A percentile compares a stretch with the other conserved stretches of the same genome.
phyloP scores from a whole-genome alignment of 139 green algal species.

The Micractinium sp. region DNA sequence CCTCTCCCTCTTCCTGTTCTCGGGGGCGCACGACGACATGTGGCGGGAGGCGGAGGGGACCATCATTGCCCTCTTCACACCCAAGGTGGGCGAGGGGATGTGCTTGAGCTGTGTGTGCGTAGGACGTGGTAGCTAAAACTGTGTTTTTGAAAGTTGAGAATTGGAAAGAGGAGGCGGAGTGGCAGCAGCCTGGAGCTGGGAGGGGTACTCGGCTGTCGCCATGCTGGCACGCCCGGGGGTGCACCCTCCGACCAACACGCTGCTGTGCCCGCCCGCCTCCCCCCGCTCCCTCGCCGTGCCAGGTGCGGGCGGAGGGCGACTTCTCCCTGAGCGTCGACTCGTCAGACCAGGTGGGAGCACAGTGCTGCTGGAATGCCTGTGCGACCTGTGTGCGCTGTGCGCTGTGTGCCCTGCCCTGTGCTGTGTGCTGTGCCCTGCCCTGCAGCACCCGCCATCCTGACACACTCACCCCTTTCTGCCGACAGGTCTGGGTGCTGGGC shows the following conservation, averaged over 20 bases:
- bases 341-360: constrained; percentile 23
- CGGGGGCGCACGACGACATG: constrained; percentile 39
- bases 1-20: constrained; percentile 57
- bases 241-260: background rate
- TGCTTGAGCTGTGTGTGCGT: background rate
- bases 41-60: constrained; percentile 44
- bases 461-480: no score
- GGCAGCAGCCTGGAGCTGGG: no score
- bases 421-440: no score
- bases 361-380: background rate
- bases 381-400: background rate
- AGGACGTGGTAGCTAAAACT: no score
- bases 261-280: background rate
- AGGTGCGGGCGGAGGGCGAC: constrained; percentile 22
- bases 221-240: background rate
- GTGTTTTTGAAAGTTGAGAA: no score
- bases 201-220: no score
- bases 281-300: background rate
- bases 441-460: no score
- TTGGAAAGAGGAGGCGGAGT: no score
- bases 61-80: constrained; percentile 45
- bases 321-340: constrained; percentile 47
- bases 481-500: constrained; percentile 50
- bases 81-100: constrained; percentile 10
- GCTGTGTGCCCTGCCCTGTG: no score